These are phyloP conservation scores for Linum trigynum DNA, from an alignment of 345 rosid genomes.

Conservation along the genomic window DNA sequence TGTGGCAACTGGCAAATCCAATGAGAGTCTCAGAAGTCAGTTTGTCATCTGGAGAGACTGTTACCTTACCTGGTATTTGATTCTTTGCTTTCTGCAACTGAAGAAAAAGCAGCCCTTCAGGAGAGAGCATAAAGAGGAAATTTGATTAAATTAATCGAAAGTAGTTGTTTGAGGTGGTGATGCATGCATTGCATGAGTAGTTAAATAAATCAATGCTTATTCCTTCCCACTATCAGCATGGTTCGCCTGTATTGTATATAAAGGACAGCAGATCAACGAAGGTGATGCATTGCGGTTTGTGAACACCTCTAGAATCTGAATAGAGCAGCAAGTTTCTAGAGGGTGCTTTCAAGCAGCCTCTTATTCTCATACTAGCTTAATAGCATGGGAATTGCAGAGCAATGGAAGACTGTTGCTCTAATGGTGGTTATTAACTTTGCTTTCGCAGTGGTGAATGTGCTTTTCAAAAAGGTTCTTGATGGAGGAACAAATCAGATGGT, in stretches of 20 bases:
- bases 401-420: slow-evolving; percentile 11
- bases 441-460: slow-evolving; percentile 20
- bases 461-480: slow-evolving; percentile 17
- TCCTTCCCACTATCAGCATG: neutral
- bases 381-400: slow-evolving; percentile 6
- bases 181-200: neutral
- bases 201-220: neutral
- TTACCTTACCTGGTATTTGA: neutral
- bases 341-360: neutral
- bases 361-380: neutral
- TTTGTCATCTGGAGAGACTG: neutral
- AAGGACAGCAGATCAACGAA: neutral
- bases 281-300: neutral
- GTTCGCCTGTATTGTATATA: too few species aligned
- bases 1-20: slow-evolving; percentile 5
- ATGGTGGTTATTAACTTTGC: slow-evolving; percentile 16
- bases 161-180: neutral
- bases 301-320: neutral
- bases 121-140: neutral
- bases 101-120: neutral
- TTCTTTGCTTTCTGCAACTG: slow-evolving; percentile 1
- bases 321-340: neutral
- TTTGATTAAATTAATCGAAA: neutral
- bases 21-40: slow-evolving; percentile 2
- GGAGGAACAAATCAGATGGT: slow-evolving; percentile 20